These are phyloP conservation scores for Phialophora verrucosa DNA, from an alignment of 2,329 filamentous ascomycete genomes.

Conservation along the genomic window DNA sequence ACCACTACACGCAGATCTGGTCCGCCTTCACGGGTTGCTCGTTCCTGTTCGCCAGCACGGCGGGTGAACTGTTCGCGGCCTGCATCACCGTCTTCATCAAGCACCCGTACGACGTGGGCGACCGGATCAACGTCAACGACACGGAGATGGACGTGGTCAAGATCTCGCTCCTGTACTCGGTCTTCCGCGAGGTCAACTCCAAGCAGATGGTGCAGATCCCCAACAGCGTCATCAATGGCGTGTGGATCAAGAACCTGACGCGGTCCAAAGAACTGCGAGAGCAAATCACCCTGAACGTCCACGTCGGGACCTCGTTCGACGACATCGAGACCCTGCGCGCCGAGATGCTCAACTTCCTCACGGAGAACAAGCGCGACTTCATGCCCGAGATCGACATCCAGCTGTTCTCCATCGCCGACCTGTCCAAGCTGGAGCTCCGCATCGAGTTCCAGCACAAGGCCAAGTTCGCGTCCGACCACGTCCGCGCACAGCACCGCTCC, in stretches of 20 bases:
- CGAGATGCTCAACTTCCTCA: slow-evolving; percentile 44
- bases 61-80: slow-evolving; percentile 39
- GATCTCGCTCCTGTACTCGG: slow-evolving; percentile 46
- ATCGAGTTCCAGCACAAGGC: slow-evolving; percentile 45
- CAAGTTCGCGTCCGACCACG: slow-evolving; percentile 11
- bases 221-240: slow-evolving; percentile 45
- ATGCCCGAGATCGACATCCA: slow-evolving; percentile 44
- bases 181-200: slow-evolving; percentile 45
- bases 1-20: slow-evolving; percentile 30
- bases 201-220: slow-evolving; percentile 45
- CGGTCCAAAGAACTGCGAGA: slow-evolving; percentile 47
- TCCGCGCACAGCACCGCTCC: slow-evolving; percentile 29
- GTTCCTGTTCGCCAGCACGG: slow-evolving; percentile 41
- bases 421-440: slow-evolving; percentile 43
- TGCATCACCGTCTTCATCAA: slow-evolving; percentile 43
- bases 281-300: slow-evolving; percentile 41
- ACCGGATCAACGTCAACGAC: slow-evolving; percentile 43
- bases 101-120: slow-evolving; percentile 45
- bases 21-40: slow-evolving; percentile 32
- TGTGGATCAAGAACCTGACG: slow-evolving; percentile 48
- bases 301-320: slow-evolving; percentile 41
- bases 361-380: slow-evolving; percentile 47
- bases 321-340: slow-evolving; percentile 43
- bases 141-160: slow-evolving; percentile 41
- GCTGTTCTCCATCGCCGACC: slow-evolving; percentile 41